Evolutionary conservation across 257 asterid genomes (phyloP).

Genomic region (Knoxia roxburghii): DNA sequence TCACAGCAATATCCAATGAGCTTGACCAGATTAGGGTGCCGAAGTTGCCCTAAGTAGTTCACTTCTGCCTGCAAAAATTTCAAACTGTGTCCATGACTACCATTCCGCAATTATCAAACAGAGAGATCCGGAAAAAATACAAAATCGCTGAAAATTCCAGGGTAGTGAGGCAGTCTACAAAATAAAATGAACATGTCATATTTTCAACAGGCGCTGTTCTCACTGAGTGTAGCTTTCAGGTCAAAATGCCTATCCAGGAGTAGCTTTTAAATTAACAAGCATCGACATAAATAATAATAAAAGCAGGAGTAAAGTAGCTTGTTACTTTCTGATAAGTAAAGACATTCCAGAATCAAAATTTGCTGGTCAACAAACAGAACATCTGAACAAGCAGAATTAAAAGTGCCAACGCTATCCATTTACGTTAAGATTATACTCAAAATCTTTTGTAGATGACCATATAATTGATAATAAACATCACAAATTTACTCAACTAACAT

Average conservation of each 20-base stretch:
- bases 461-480: too few relatives aligned
- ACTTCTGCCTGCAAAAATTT: slow-evolving; percentile 76
- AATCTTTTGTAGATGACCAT: background rate
- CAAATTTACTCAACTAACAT: too few relatives aligned
- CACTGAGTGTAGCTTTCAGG: background rate
- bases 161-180: background rate
- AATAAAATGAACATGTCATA: background rate
- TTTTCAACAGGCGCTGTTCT: background rate
- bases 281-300: background rate
- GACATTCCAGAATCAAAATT: background rate
- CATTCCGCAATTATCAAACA: background rate
- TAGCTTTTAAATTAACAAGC: background rate
- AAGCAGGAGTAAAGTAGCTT: background rate
- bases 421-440: background rate
- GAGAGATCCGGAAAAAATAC: background rate
- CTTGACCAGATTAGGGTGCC: slow-evolving; percentile 79
- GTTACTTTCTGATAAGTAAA: background rate
- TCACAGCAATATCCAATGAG: slow-evolving; percentile 90
- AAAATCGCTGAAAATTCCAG: background rate
- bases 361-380: background rate
- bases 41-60: slow-evolving; percentile 81
- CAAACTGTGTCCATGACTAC: background rate
- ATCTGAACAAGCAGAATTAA: background rate
- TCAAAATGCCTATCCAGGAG: background rate
- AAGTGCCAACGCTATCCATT: background rate